Base-by-base conservation (phyloP, 2,329 filamentous ascomycete genomes). In the Colletotrichum tanaceti region DNA sequence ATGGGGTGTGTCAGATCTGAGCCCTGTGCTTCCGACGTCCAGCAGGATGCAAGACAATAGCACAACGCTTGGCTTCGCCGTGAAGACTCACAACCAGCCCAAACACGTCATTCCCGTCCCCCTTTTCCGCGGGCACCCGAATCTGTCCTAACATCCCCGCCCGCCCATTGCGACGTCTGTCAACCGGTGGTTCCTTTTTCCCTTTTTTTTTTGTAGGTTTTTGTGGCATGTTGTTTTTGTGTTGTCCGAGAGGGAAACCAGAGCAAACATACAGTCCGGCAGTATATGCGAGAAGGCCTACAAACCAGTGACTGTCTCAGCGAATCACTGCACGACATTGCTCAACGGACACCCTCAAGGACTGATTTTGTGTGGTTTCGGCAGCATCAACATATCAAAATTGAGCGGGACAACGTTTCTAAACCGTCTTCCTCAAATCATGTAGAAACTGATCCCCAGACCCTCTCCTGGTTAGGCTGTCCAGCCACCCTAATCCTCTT, bases 391-490 rank as follows among this genome's bases (percentile, higher is more conserved):
- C 66, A 58, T 60, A 58, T 69, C 66, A 66, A 68, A 68, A 57
- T 69, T 69, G 49, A 66, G 57, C 28, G 57, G 60, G 61, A 68
- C 57, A 66, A 61, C 52, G 63, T 69, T 22, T 69, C 58, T 64
- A 66, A 22, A 57, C 57, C 50, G 39, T 63, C 65, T 47, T 61
- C 50, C 58, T 58, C 47, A 54, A 47, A 47, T 18, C 50, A 16
- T 35, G 38, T 24, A 35, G 52, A 47, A n/a, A 46, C 43, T 35
- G 43, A 39, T 20, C 44, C n/a, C 54, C 35, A 35, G 49, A n/a
- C 62, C 24, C 38, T 11, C 11, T 11, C 11, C 32, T n/a, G 38
- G 58, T 57, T 43, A 20, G 43, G 38, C 50, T n/a, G 10, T 43
- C 10, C 52, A 22, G 44, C 41, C 63, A 58, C 52, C 47, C 4